phyloP scores from a whole-genome alignment of 257 asterid genomes.

The Ophiorrhiza pumila region DNA sequence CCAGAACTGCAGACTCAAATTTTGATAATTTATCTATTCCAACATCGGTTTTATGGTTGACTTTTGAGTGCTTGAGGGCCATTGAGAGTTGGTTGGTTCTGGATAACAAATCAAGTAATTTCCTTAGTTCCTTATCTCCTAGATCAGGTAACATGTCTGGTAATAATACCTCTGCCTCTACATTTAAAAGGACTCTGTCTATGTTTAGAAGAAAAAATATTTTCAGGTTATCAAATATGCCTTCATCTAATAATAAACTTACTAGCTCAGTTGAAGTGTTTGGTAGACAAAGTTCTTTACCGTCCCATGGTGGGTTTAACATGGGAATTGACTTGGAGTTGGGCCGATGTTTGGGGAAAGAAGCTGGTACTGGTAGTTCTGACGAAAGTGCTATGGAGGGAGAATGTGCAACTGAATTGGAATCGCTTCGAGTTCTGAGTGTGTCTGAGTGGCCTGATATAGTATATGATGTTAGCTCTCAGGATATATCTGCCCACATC shows the following conservation, averaged over 20 bases:
- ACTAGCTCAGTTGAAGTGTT: constrained; percentile 38
- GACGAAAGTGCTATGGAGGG: constrained; percentile 55
- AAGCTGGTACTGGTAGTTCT: constrained; percentile 33
- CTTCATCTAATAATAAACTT: constrained; percentile 40
- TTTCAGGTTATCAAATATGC: constrained; percentile 32
- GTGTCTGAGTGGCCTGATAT: constrained; percentile 84
- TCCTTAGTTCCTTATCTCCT: constrained; percentile 41
- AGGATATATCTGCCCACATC: constrained; percentile 76
- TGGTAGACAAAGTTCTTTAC: constrained; percentile 34
- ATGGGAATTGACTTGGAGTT: constrained; percentile 40
- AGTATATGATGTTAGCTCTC: constrained; percentile 79
- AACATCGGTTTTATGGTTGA: constrained; percentile 69
- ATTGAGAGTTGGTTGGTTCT: constrained; percentile 77
- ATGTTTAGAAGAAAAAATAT: constrained; percentile 59
- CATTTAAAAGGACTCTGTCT: constrained; percentile 61
- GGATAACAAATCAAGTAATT: constrained; percentile 65
- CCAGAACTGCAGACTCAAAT: constrained; percentile 35
- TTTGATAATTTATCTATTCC: constrained; percentile 49
- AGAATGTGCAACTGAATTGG: constrained; percentile 52
- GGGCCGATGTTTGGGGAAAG: constrained; percentile 41
- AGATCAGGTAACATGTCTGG: constrained; percentile 52
- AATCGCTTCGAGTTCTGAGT: constrained; percentile 68
- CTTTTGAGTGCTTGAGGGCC: constrained; percentile 81
- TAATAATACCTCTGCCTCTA: constrained; percentile 56
- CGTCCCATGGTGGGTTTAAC: constrained; percentile 36